Conservation (phyloP, 2,329 filamentous ascomycete genomes). For the Scytalidium lignicola region DNA sequence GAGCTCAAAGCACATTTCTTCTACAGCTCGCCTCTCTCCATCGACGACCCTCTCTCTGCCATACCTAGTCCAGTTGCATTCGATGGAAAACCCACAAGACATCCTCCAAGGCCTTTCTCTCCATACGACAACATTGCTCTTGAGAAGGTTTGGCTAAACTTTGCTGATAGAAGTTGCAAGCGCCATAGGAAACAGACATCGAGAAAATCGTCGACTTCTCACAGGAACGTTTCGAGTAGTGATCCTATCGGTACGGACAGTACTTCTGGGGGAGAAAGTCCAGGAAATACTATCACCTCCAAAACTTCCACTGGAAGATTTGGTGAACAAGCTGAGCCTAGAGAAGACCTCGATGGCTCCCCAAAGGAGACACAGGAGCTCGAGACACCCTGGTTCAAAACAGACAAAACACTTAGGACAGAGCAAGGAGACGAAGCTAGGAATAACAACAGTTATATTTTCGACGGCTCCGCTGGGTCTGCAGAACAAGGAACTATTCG, state of each 20-base stretch:
- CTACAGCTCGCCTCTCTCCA: slow-evolving; percentile 74
- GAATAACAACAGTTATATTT: neutral
- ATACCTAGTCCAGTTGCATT: slow-evolving; percentile 44
- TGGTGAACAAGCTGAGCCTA: neutral
- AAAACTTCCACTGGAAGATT: neutral
- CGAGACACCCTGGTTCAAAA: neutral
- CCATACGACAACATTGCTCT: slow-evolving; percentile 72
- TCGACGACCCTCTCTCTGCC: slow-evolving; percentile 82
- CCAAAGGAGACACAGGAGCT: neutral
- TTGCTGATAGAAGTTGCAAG: slow-evolving; percentile 45
- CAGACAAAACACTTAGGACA: neutral
- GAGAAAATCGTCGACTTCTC: neutral
- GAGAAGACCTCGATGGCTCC: neutral
- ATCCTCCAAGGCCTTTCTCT: slow-evolving; percentile 71
- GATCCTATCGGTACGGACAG: neutral
- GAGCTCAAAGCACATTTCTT: slow-evolving; percentile 71
- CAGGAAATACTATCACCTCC: neutral
- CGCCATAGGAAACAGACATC: slow-evolving; percentile 36
- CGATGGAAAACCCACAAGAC: slow-evolving; percentile 48
- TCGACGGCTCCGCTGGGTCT: slow-evolving; percentile 19
- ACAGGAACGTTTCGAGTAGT: neutral
- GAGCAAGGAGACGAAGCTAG: neutral
- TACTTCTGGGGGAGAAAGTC: neutral
- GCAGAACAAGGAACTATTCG: slow-evolving; percentile 21
- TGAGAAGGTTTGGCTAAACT: slow-evolving; percentile 69